Conservation (phyloP, 2,329 filamentous ascomycete genomes). For the Drechslerella stenobrocha region DNA sequence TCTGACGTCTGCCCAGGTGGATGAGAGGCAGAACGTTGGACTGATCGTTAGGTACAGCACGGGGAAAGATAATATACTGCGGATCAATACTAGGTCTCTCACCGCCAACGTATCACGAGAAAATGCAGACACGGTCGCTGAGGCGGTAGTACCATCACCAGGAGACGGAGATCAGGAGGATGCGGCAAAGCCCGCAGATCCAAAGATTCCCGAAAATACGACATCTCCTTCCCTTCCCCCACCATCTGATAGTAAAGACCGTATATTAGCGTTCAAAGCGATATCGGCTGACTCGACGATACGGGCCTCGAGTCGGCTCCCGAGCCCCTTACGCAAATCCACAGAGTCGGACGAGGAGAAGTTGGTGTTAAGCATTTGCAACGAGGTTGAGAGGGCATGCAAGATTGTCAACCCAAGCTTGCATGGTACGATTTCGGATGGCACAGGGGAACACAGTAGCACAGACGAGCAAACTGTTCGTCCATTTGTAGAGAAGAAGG, state of each 20-base stretch:
- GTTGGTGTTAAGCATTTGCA: conserved; percentile 40
- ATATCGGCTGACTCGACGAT: conserved; percentile 31
- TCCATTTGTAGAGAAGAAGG: conserved; percentile 61
- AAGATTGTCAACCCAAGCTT: conserved; percentile 32
- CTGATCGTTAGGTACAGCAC: conserved; percentile 77
- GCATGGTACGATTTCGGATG: conserved; percentile 4
- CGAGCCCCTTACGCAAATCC: conserved; percentile 38
- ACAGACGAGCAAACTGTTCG: conserved; percentile 54
- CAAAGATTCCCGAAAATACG: conserved; percentile 6
- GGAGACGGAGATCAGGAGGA: conserved; percentile 58
- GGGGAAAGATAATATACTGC: conserved; percentile 67
- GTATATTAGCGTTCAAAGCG: conserved; percentile 47
- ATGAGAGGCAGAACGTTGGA: conserved; percentile 79
- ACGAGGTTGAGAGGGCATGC: conserved; percentile 40
- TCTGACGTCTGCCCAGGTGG: conserved; percentile 73
- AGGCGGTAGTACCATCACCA: conserved; percentile 50
- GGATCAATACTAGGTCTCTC: conserved; percentile 83
- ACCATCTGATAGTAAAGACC: conserved; percentile 49
- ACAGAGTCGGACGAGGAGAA: conserved; percentile 59
- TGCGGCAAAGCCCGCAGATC: conserved; percentile 16
- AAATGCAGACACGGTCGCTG: conserved; percentile 46
- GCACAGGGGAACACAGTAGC: conserved; percentile 15
- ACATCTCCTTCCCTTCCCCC: conserved; percentile 3
- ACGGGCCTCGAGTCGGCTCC: conserved; percentile 20
- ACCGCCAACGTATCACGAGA: conserved; percentile 58